phyloP scores from a whole-genome alignment of 2,329 filamentous ascomycete genomes.

The Juglanconis sp. region DNA sequence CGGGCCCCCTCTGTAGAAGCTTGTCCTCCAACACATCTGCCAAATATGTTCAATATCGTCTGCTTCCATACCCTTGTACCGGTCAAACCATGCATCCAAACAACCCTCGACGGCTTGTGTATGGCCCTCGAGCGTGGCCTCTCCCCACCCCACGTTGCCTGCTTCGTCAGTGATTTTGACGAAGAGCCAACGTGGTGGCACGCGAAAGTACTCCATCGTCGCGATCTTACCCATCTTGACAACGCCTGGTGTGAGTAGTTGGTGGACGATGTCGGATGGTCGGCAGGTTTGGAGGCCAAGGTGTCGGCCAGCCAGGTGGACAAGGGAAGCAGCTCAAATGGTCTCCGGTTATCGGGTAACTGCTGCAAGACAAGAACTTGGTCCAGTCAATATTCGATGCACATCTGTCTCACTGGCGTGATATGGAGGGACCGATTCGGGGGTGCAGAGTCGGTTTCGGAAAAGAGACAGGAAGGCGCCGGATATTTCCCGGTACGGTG shows the following conservation, averaged over 20 bases:
- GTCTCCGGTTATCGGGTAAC: no score
- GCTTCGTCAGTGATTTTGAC: slow-evolving; percentile 62
- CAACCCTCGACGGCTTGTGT: slow-evolving; percentile 63
- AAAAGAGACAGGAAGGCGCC: not conserved
- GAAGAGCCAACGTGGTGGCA: slow-evolving; percentile 65
- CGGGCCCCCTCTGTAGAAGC: slow-evolving; percentile 67
- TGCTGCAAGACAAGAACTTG: no score
- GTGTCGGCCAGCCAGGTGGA: no score
- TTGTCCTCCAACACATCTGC: slow-evolving; percentile 60
- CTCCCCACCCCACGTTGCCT: slow-evolving; percentile 60
- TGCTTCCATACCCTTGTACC: slow-evolving; percentile 58
- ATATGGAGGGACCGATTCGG: not conserved
- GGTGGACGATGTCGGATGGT: not conserved
- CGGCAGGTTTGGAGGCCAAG: no score
- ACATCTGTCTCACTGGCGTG: not conserved
- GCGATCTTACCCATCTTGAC: slow-evolving; percentile 55
- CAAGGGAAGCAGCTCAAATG: no score
- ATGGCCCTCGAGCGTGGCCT: slow-evolving; percentile 63
- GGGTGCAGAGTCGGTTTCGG: not conserved
- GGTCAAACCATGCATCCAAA: slow-evolving; percentile 55
- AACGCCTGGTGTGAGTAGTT: not conserved
- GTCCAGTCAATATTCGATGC: no score
- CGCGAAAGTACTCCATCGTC: slow-evolving; percentile 61
- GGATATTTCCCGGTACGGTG: not conserved
- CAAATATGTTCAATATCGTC: slow-evolving; percentile 69